Base-by-base conservation (phyloP, 1,284 basidiomycete species). In the Cronartium ribicola region DNA sequence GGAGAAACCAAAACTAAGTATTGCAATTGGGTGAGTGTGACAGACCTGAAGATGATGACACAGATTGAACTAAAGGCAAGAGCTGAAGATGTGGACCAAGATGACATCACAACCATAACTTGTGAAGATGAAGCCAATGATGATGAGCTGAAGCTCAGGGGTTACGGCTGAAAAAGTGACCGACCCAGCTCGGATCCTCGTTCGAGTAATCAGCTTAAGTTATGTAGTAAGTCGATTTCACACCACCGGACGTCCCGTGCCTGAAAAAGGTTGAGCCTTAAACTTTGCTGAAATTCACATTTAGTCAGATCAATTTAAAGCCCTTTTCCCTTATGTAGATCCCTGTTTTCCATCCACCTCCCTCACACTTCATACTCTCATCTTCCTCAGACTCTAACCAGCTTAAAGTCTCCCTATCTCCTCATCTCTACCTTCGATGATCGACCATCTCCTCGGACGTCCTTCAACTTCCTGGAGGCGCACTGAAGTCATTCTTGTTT, bases 401-500 rank as follows among this genome's bases (percentile, higher is more conserved):
- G 8, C 17, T 17, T 46, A 46, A 46, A 8, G 8, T 51, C 48
- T 51, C 20, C 20, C 48, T 17, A 3, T 3, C 48, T 3, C 14
- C 48, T 51, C 20, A 13, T 51, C 11, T 51, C 44, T 8, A 46
- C 48, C 4, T 61, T 61, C 36, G 20, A 93, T 93, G 91, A 89
- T 93, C 78, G 91, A 93, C 83, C 90, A 92, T 79, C 81, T 93
- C 61, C 82, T 90, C 5, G 91, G 91, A 59, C 86, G 88, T 40
- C 91, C 91, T 2, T 90, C 84, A 78, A 85, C 87, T 14, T 85
- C 86, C 11, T 90, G 90, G 86, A 90, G 89, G 78, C 86, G 91
- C 43, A 83, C 87, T 7, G 90, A 92, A 89, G 89, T 91, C 76
- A 88, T 92, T 80, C 85, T 95, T 61, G 90, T 95, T 78, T 86